phyloP scores from a whole-genome alignment of 169 alveolate species.

The Babesia ovata region DNA sequence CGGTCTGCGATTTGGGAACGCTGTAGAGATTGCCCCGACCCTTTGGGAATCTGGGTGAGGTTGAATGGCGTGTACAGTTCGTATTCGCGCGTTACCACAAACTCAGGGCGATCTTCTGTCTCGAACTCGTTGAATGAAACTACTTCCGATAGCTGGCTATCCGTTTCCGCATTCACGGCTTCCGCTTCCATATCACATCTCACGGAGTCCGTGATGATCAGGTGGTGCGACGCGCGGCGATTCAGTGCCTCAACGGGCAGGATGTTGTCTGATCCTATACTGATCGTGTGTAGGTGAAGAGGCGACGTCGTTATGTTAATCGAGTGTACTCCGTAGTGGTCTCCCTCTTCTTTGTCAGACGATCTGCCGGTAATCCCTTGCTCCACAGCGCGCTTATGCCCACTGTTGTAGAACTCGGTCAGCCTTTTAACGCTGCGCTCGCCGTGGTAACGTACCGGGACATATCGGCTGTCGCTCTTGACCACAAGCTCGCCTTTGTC shows the following conservation, averaged over 20 bases:
- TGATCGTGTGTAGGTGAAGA: not conserved
- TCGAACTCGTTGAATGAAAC: not conserved
- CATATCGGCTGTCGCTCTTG: constrained; percentile 38
- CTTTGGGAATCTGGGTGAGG: not conserved
- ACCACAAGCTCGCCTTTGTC: constrained; percentile 34
- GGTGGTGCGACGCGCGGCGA: not conserved
- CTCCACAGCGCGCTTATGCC: not conserved
- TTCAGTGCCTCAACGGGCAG: not conserved
- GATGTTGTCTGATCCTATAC: not conserved
- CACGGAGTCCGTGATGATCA: constrained; percentile 5
- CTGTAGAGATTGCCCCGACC: not conserved
- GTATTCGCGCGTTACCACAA: constrained; percentile 21
- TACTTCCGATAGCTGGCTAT: not conserved
- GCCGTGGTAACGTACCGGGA: constrained; percentile 37
- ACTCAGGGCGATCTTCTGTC: not conserved
- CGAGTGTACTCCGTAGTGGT: not conserved
- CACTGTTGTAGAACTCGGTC: constrained; percentile 27
- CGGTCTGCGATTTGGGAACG: not conserved
- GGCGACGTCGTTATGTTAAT: constrained; percentile 13
- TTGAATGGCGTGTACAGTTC: constrained; percentile 11
- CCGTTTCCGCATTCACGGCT: not conserved
- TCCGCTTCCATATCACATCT: not conserved
- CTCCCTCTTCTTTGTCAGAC: not conserved
- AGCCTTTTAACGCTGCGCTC: constrained; percentile 36
- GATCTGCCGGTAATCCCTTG: not conserved